Evolutionary conservation across 106 monocot genomes (phyloP).

Genomic region (Phalaenopsis equestris): DNA sequence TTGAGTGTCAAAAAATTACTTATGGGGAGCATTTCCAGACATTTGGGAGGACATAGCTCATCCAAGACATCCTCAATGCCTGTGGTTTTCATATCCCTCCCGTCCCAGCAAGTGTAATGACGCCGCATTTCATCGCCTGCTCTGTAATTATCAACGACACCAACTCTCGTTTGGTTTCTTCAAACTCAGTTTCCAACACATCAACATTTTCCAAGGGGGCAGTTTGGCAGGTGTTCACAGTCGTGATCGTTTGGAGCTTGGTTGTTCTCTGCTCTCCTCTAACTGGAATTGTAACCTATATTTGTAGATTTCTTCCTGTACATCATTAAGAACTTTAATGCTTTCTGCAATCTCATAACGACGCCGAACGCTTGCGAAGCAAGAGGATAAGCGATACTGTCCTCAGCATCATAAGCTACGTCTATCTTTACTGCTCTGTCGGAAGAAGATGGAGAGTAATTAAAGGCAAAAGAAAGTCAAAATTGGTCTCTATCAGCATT

Average conservation of each 20-base stretch:
- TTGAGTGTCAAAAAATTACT: not conserved
- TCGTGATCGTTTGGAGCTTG: not conserved
- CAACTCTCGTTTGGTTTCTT: constrained; percentile 1
- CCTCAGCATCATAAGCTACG: constrained; percentile 9
- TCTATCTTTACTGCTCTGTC: not conserved
- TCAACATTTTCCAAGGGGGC: not conserved
- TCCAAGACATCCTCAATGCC: not conserved
- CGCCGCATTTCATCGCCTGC: not conserved
- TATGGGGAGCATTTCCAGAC: not conserved
- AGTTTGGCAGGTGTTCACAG: not conserved
- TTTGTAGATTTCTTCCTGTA: not conserved
- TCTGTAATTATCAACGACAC: not conserved
- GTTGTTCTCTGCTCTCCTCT: not conserved
- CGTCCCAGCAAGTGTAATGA: constrained; percentile 26
- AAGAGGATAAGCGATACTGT: not conserved
- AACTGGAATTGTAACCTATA: not conserved
- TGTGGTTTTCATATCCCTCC: constrained; percentile 38
- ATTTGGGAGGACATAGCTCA: not conserved
- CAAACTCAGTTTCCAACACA: not conserved
- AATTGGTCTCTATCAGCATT: too few species aligned
- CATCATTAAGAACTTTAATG: constrained; percentile 5
- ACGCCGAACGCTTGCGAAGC: not conserved
- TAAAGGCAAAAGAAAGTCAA: too few species aligned
- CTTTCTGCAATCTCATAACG: not conserved
- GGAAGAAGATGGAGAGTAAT: too few species aligned